Evolutionary conservation across 2,329 filamentous ascomycete genomes (phyloP).

Genomic region (Arthrocladium fulminans): DNA sequence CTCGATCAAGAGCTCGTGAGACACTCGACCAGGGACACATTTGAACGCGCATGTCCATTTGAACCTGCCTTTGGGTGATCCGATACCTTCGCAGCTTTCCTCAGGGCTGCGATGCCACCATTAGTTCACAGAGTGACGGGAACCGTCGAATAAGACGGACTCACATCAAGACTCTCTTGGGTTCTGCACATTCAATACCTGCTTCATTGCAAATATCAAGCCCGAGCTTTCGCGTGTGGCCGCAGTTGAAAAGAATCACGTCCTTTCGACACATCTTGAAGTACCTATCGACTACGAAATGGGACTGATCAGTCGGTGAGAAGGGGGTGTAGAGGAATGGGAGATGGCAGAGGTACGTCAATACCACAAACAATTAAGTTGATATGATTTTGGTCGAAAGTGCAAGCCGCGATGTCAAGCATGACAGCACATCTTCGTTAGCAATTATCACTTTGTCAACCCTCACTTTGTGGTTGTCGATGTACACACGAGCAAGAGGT

Average conservation of each 20-base stretch:
- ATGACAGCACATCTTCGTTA: no score
- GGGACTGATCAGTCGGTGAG: background rate
- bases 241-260: constrained; percentile 1
- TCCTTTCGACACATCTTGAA: constrained; percentile 1
- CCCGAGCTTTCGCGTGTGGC: background rate
- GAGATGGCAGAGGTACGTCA: background rate
- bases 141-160: background rate
- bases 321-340: background rate
- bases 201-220: background rate
- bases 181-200: background rate
- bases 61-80: background rate
- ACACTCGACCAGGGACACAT: background rate
- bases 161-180: constrained; percentile 2
- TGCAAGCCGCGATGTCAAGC: no score
- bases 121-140: background rate
- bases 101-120: background rate
- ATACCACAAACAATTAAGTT: background rate
- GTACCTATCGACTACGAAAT: background rate
- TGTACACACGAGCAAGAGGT: no score
- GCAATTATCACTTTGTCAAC: no score
- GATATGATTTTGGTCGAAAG: no score
- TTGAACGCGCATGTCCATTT: constrained; percentile 1
- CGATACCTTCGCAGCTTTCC: background rate
- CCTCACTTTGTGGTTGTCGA: no score
- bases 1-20: background rate